Evolutionary conservation across 2,329 filamentous ascomycete species (phyloP), one percentile per base, ranked within the genome.

Genomic region (Penicillium sp.): DNA sequence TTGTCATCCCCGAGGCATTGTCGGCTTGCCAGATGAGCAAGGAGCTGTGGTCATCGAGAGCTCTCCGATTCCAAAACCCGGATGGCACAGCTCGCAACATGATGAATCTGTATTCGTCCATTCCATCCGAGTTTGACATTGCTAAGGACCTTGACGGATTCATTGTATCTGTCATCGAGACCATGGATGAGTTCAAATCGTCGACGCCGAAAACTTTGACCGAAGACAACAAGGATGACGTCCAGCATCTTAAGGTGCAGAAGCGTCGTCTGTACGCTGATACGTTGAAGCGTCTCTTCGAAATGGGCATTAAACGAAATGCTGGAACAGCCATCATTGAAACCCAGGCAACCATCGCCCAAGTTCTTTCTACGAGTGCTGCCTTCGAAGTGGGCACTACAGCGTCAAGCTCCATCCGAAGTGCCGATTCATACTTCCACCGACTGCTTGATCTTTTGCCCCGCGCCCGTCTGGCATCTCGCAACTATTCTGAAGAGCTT

Each of bases 241-340:
- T 96, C 50, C 90, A 94, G 67, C 88, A 96, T 65, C 80, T 97
- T 56, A 97, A 96, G 74, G 83, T 82, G 2, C 81, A 88, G 59
- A 98, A 98, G 71, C 82, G 89, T 35, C 90, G 89, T 58, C 78
- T 97, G 11, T 93, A 95, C 59, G 87, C 89, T 0, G 91, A 97
- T 57, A 90, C 87, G 0, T 73, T 98, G 53, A 90, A 87, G 61
- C 81, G 84, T 18, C 73, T 96, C 23, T 82, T 89, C 28, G 80
- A 85, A 47, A 97, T 98, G 91, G 93, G 93, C 3, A 80, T 98
- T 58, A 85, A 85, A 58, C 82, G 84, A 42, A 96, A 95, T 62
- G 75, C 95, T 13, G 82, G 86, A 54, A 83, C 82, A 11, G 82
- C 87, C 61, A 76, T 85, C 35, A 74, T 97, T 14, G 77, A 79